A percentile compares a stretch with the other conserved stretches of the same genome.
phyloP scores from a whole-genome alignment of 768 basidiomycete genomes.

The Tephrocybe sp. region DNA sequence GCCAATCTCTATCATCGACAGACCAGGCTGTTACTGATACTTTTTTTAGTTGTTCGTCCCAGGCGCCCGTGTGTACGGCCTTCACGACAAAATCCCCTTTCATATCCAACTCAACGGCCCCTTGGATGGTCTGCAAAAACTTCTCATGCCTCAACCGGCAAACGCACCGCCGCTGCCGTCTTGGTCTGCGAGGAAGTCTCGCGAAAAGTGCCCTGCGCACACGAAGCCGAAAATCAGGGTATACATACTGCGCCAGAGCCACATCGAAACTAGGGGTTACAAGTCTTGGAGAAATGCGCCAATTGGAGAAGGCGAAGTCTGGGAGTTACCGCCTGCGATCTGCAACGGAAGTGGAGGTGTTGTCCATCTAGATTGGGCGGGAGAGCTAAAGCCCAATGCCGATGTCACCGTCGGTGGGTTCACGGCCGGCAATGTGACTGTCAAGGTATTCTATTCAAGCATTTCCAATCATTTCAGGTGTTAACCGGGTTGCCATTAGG shows the following conservation, averaged over 20 bases:
- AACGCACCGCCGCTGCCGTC: slow-evolving; percentile 14
- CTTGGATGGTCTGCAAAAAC: slow-evolving; percentile 42
- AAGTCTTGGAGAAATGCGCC: slow-evolving; percentile 37
- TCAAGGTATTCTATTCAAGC: slow-evolving; percentile 33
- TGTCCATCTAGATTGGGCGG: slow-evolving; percentile 61
- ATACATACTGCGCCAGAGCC: slow-evolving; percentile 51
- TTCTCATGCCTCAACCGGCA: slow-evolving; percentile 31
- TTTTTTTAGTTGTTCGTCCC: slow-evolving; percentile 42
- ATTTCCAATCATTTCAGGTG: not conserved
- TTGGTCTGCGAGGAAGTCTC: slow-evolving; percentile 15
- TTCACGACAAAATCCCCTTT: slow-evolving; percentile 61
- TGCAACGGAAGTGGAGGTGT: slow-evolving; percentile 13
- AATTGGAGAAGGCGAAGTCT: slow-evolving; percentile 50
- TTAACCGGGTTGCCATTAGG: slow-evolving; percentile 35
- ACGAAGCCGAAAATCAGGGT: slow-evolving; percentile 40
- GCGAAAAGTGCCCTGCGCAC: slow-evolving; percentile 10
- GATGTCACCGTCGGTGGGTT: slow-evolving; percentile 47
- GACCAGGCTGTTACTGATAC: not conserved
- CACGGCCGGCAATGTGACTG: slow-evolving; percentile 37
- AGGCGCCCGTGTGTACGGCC: slow-evolving; percentile 49
- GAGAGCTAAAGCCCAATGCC: slow-evolving; percentile 41
- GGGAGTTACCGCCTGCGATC: slow-evolving; percentile 41
- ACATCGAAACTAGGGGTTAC: slow-evolving; percentile 32
- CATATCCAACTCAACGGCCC: slow-evolving; percentile 60
- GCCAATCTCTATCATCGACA: too few relatives aligned